A percentile compares a stretch with the other conserved stretches of the same genome.
Conservation (phyloP, 345 rosid species). For the Anastatica hierochuntica region DNA sequence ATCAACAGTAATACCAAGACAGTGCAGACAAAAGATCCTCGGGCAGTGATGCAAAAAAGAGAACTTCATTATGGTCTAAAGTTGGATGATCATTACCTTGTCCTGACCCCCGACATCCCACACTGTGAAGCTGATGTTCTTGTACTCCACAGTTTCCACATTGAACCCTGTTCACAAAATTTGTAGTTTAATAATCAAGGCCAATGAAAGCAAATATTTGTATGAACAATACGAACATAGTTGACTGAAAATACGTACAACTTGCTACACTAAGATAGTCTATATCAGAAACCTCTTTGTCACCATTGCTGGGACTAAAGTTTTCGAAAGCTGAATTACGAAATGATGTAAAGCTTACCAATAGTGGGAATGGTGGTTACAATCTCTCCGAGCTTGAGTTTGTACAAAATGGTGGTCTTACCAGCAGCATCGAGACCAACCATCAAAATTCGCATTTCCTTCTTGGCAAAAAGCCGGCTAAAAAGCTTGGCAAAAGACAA, state of each 20-base stretch:
- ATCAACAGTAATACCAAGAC: not conserved
- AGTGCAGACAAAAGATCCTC: not conserved
- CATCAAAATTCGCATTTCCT: constrained; percentile 72
- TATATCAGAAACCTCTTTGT: not conserved
- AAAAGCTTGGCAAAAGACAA: constrained; percentile 10
- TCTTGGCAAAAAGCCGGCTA: constrained; percentile 22
- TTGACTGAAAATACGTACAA: not conserved
- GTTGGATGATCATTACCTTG: constrained; percentile 29
- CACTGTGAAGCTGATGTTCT: constrained; percentile 58
- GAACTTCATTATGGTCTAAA: not conserved
- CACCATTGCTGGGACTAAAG: not conserved
- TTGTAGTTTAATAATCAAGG: not conserved
- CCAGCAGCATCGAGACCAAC: constrained; percentile 77
- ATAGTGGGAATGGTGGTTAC: constrained; percentile 74
- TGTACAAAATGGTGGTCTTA: constrained; percentile 70
- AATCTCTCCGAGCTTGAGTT: constrained; percentile 61
- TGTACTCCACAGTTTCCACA: constrained; percentile 56
- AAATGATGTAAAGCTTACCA: constrained; percentile 26
- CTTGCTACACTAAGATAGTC: not conserved
- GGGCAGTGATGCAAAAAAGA: not conserved
- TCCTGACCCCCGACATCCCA: constrained; percentile 71
- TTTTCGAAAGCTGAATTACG: not conserved
- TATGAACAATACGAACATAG: not conserved
- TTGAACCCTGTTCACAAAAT: constrained; percentile 36
- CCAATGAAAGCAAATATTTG: not conserved